These are phyloP conservation scores for Drosera spatulata DNA, from an alignment of 179 eudicot species.

Conservation along the genomic window DNA sequence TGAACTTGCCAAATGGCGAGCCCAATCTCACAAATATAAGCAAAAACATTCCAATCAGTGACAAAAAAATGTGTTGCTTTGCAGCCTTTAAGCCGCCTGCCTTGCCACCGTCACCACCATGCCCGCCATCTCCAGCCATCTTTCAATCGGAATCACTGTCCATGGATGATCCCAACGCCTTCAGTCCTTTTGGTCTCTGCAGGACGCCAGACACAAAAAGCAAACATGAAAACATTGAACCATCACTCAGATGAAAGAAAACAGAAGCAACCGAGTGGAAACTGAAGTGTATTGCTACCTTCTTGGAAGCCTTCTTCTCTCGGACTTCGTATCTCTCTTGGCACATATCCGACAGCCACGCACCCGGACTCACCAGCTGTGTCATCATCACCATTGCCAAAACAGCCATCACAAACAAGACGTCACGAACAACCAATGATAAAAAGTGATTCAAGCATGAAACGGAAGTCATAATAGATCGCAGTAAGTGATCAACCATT, in stretches of 20 bases:
- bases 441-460: neutral
- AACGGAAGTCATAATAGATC: too few species aligned
- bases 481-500: too few species aligned
- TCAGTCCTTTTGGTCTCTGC: conserved; percentile 90
- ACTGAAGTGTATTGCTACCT: conserved; percentile 27
- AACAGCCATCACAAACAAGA: neutral
- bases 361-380: conserved; percentile 94
- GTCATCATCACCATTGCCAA: conserved; percentile 3
- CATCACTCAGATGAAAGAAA: neutral
- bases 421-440: neutral
- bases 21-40: too few species aligned
- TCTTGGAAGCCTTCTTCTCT: conserved; percentile 87
- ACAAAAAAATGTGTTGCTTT: too few species aligned
- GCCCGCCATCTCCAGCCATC: too few species aligned
- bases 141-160: conserved; percentile 75
- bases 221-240: too few species aligned
- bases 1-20: too few species aligned
- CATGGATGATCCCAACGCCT: conserved; percentile 67
- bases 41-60: too few species aligned
- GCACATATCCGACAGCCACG: conserved; percentile 80
- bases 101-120: too few species aligned
- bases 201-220: neutral
- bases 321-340: conserved; percentile 94
- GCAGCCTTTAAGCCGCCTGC: too few species aligned
- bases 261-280: neutral